Percentiles rank a stretch among this genome's conserved stretches.
Conservation (phyloP, 225 moss, liverwort and hornwort species). For the Pseudoscleropodium purum region DNA sequence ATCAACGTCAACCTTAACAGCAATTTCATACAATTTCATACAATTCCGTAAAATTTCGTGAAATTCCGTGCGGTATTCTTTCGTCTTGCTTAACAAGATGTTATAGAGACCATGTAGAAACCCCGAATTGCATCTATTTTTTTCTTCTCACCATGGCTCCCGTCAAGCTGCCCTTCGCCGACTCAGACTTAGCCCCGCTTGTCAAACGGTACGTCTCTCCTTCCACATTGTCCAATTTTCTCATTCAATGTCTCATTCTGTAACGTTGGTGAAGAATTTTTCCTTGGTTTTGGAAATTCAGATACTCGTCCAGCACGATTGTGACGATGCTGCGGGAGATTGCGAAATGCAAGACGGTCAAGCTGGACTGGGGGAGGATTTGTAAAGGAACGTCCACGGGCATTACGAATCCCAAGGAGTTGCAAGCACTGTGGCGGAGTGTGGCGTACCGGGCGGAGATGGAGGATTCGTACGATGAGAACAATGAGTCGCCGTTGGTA, state of each 20-base stretch:
- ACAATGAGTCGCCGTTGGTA: conserved; percentile 53
- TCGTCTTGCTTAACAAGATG: neutral
- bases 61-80: neutral
- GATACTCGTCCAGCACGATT: conserved; percentile 70
- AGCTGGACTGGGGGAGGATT: conserved; percentile 64
- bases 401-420: conserved; percentile 71
- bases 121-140: neutral
- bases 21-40: neutral
- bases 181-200: conserved; percentile 23
- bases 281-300: no score
- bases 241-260: neutral
- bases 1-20: neutral
- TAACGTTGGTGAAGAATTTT: neutral
- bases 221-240: neutral
- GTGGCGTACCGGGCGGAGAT: conserved; percentile 69
- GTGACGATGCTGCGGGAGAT: conserved; percentile 84
- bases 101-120: neutral
- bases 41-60: no score
- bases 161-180: conserved; percentile 23
- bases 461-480: conserved; percentile 42
- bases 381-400: conserved; percentile 53
- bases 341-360: conserved; percentile 57
- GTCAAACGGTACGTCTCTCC: conserved; percentile 18
- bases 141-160: conserved; percentile 9
- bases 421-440: conserved; percentile 86